These are phyloP conservation scores for Pichia sp. DNA, from an alignment of 1,139 yeast genomes.

Conservation along the genomic window DNA sequence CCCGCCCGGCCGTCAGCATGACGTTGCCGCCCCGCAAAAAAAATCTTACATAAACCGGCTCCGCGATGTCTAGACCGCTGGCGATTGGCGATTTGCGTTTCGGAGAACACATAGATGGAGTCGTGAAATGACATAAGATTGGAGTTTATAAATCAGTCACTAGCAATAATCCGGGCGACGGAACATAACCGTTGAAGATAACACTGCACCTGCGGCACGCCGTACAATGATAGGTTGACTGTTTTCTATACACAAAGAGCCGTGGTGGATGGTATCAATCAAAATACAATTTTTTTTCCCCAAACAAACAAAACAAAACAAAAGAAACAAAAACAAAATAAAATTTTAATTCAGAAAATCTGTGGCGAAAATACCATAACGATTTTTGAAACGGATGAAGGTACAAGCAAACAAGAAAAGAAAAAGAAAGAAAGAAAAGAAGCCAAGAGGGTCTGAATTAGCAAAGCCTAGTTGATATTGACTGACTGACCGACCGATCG, in stretches of 20 bases:
- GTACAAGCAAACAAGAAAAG: not conserved
- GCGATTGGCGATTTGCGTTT: too few species aligned
- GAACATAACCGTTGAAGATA: not conserved
- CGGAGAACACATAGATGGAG: too few species aligned
- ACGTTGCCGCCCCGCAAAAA: too few species aligned
- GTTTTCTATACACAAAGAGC: not conserved
- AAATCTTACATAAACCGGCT: too few species aligned
- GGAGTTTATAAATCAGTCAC: not conserved
- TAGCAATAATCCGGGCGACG: not conserved
- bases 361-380: not conserved
- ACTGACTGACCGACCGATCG: too few species aligned
- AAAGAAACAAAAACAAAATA: too few species aligned
- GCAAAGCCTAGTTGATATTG: not conserved
- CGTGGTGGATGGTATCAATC: not conserved
- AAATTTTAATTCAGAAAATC: not conserved
- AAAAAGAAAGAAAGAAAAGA: not conserved
- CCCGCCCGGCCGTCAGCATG: too few species aligned
- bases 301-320: too few species aligned
- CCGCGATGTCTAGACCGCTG: not conserved
- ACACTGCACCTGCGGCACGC: not conserved
- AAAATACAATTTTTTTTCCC: not conserved
- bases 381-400: not conserved
- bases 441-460: not conserved
- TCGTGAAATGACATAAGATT: not conserved
- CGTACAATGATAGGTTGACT: not conserved